Evolutionary conservation across 176 grass and related monocot species (phyloP).

Genomic region (Bothriochloa decipiens): DNA sequence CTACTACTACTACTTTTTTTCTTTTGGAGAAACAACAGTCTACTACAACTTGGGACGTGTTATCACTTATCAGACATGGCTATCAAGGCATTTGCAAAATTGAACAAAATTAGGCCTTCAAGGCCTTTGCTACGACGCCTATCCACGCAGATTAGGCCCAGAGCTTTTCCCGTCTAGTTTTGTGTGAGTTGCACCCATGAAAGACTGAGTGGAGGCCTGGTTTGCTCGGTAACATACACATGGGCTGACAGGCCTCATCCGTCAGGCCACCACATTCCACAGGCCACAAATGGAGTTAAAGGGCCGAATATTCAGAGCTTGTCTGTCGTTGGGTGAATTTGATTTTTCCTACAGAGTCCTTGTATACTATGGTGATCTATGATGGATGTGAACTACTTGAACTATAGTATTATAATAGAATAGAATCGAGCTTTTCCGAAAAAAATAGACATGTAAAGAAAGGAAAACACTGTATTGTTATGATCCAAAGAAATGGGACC

Average conservation of each 20-base stretch:
- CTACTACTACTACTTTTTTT: too few species aligned
- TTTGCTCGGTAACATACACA: neutral
- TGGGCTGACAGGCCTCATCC: neutral
- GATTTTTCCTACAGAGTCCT: too few species aligned
- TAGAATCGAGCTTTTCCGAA: too few species aligned
- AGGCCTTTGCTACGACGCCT: neutral
- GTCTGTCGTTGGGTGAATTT: too few species aligned
- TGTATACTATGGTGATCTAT: too few species aligned
- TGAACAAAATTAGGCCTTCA: neutral
- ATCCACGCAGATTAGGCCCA: neutral
- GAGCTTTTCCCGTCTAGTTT: neutral
- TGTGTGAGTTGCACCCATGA: neutral
- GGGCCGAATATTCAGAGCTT: too few species aligned
- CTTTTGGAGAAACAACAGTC: neutral
- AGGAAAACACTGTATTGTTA: neutral
- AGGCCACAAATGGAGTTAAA: neutral
- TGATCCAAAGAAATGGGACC: neutral
- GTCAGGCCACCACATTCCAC: neutral
- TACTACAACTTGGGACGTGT: neutral
- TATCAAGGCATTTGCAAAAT: too few species aligned
- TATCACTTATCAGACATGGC: neutral
- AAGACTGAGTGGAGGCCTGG: neutral
- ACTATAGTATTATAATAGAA: too few species aligned
- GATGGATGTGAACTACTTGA: too few species aligned
- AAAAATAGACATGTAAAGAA: neutral